A percentile compares a stretch with the other conserved stretches of the same genome.
Evolutionary conservation across 1,284 basidiomycete species (phyloP).

Genomic region (Cryptococcus deneoformans): DNA sequence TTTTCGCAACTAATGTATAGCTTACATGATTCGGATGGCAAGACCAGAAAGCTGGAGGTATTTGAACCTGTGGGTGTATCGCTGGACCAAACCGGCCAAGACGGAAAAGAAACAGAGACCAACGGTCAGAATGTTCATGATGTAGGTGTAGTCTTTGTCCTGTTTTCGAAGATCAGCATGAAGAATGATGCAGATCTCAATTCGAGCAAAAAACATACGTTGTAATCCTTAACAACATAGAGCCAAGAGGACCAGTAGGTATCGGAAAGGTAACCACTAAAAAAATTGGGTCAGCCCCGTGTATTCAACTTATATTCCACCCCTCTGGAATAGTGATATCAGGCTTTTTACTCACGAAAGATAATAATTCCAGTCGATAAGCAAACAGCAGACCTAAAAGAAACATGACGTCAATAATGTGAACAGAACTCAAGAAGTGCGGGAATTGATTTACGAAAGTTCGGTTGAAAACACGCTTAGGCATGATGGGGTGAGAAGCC

Average conservation of each 20-base stretch:
- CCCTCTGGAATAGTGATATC: constrained; percentile 41
- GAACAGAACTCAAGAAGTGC: background rate
- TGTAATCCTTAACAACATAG: constrained; percentile 40
- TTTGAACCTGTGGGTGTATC: constrained; percentile 52
- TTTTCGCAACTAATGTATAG: background rate
- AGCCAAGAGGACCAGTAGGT: constrained; percentile 49
- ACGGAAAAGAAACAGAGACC: constrained; percentile 46
- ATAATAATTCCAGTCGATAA: background rate
- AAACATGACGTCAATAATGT: too few relatives aligned
- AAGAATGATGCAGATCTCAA: background rate
- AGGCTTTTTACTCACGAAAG: constrained; percentile 16
- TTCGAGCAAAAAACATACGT: constrained; percentile 6
- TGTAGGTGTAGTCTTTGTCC: constrained; percentile 33
- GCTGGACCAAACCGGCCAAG: constrained; percentile 45
- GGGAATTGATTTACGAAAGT: constrained; percentile 29
- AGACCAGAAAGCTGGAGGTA: constrained; percentile 36
- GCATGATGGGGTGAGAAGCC: constrained; percentile 49
- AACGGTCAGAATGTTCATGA: constrained; percentile 37
- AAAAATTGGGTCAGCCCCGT: constrained; percentile 24
- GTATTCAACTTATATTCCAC: too few relatives aligned
- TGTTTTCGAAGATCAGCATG: background rate
- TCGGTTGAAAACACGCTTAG: constrained; percentile 49
- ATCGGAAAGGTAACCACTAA: constrained; percentile 40
- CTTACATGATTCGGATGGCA: constrained; percentile 29
- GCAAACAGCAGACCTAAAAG: background rate